A percentile compares a stretch with the other conserved stretches of the same genome.
phyloP scores from a whole-genome alignment of 805 yeast genomes.

The Lipomyces yamanashiensis region DNA sequence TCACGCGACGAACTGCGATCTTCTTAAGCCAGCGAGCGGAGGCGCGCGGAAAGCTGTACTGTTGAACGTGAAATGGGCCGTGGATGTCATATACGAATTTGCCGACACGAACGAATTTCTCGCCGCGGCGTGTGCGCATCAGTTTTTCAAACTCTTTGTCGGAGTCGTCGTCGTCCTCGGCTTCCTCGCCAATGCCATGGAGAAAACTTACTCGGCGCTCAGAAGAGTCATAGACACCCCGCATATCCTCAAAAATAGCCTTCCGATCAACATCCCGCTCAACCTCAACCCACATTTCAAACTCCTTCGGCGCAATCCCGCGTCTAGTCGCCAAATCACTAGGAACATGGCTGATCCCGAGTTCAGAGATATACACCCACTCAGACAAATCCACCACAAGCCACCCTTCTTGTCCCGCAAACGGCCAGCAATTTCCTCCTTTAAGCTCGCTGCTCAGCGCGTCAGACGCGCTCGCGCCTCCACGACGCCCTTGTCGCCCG shows the following conservation, averaged over 20 bases:
- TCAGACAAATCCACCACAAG: conserved; percentile 41
- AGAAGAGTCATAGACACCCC: background rate
- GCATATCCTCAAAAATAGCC: conserved; percentile 9
- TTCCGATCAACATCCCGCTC: conserved; percentile 25
- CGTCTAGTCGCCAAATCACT: conserved; percentile 27
- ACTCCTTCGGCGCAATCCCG: conserved; percentile 41
- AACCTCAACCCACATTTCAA: conserved; percentile 42
- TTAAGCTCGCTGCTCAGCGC: conserved; percentile 2
- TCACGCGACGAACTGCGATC: background rate
- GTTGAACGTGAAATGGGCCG: conserved; percentile 8
- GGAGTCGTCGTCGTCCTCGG: background rate
- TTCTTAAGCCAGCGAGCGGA: background rate
- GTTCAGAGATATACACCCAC: conserved; percentile 33
- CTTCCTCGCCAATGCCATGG: background rate
- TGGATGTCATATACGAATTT: background rate
- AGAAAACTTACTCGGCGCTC: background rate
- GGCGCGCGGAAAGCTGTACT: conserved; percentile 3
- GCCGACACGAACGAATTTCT: background rate
- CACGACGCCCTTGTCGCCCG: background rate
- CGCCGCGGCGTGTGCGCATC: background rate
- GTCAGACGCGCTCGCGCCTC: background rate
- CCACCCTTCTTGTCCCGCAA: conserved; percentile 41
- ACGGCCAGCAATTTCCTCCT: conserved; percentile 44
- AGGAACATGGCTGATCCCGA: conserved; percentile 41
- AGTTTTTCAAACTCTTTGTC: background rate